Evolutionary conservation across 352 stramenopile genomes (phyloP), one percentile per base, ranked within the genome.

Genomic region (Globisporangium radiosum): DNA sequence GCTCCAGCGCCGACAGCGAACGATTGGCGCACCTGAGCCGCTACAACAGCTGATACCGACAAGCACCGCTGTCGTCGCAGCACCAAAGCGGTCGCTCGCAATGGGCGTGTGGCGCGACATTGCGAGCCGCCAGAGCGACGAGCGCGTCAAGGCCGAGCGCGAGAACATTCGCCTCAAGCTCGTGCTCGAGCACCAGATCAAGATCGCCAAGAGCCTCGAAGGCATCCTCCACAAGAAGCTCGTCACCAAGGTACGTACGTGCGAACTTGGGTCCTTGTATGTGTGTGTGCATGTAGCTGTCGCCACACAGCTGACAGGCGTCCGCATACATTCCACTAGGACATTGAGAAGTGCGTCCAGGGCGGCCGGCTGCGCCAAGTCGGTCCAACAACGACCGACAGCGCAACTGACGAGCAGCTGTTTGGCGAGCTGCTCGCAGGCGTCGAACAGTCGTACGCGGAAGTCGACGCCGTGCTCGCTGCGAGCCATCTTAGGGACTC

Each of bases 101-200:
- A 45, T 40, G 33, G 64, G 58, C 10, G 64, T 81, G 19, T 81
- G 71, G 73, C 70, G 71, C 8, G 68, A 72, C 52, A 71, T 81
- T 60, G 71, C 73, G 9, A 64, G 54, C 37, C 70, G 74, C 48
- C 73, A 81, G 47, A 49, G 71, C 45, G 70, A 74, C 49, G 65
- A 64, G 40, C 57, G 57, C 47, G 14, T 51, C 10, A 54, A 57
- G 15, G 52, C 62, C 11, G 57, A 68, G 47, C 58, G 49, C 9
- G 62, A 68, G 43, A 68, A 68, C 45, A 61, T 65, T 40, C 58
- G 59, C 36, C 45, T 68, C 7, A 60, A 62, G 39, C 57, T 65
- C 19, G 48, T 68, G 38, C 53, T 68, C 25, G 62, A 68, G 39
- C 43, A 57, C 45, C 62, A 68, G 52, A 44, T 68, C 52, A 64